phyloP scores from a whole-genome alignment of 371 early-diverging fungal species.

The Rhizopus arrhizus region DNA sequence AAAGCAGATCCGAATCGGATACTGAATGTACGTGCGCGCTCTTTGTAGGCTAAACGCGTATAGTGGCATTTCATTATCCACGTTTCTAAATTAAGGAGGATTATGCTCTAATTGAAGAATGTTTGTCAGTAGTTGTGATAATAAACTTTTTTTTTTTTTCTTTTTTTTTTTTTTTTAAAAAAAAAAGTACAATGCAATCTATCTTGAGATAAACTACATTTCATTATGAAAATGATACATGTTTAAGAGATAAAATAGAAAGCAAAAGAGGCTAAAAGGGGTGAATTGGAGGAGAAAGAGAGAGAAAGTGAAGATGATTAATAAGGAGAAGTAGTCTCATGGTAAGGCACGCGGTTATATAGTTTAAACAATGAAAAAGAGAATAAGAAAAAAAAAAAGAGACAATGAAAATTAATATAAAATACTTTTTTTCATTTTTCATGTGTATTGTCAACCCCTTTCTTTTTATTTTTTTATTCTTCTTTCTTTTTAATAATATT shows the following conservation, averaged over 20 bases:
- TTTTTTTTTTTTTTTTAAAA: neutral
- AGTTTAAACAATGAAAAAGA: slow-evolving; percentile 3
- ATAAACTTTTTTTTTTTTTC: neutral
- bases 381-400: neutral
- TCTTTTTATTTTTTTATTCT: slow-evolving; percentile 1
- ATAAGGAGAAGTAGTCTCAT: neutral
- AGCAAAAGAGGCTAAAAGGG: neutral
- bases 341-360: neutral
- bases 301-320: neutral
- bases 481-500: neutral
- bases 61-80: no score
- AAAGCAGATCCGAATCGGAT: neutral
- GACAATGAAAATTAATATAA: neutral
- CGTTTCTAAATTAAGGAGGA: no score
- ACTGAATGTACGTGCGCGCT: no score
- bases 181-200: neutral
- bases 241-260: neutral
- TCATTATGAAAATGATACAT: neutral
- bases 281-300: neutral
- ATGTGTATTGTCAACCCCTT: neutral
- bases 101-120: no score
- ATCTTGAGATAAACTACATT: slow-evolving; percentile 1
- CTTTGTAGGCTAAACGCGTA: no score
- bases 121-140: no score
- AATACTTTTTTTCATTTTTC: neutral